Percentiles rank a stretch among this genome's conserved stretches.
Conservation (phyloP, 202 grass and related monocot species). For the Carex sylvatica region DNA sequence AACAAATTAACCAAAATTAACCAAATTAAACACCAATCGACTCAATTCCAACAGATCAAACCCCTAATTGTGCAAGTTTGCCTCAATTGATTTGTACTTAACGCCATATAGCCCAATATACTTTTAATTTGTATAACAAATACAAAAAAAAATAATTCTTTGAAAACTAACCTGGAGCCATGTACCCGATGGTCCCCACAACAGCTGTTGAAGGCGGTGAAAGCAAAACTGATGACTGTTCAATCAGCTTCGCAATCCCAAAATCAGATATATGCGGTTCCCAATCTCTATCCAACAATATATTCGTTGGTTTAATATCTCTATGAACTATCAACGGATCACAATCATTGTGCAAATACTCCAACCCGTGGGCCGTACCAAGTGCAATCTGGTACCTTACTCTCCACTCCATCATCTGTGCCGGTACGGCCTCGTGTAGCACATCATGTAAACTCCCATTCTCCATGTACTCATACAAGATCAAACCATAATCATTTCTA, state of each 20-base stretch:
- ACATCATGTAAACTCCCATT: slow-evolving; percentile 75
- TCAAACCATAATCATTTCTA: slow-evolving; percentile 63
- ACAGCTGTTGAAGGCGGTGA: slow-evolving; percentile 51
- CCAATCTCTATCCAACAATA: slow-evolving; percentile 64
- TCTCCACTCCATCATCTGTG: slow-evolving; percentile 55
- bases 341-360: slow-evolving; percentile 73
- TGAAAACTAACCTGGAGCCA: slow-evolving; percentile 64
- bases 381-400: slow-evolving; percentile 50
- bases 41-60: background rate
- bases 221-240: slow-evolving; percentile 35
- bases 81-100: background rate
- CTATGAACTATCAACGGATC: slow-evolving; percentile 54
- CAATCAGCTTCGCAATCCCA: slow-evolving; percentile 73
- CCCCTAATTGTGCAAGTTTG: background rate
- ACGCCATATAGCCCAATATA: background rate
- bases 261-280: slow-evolving; percentile 85
- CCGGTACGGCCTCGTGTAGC: slow-evolving; percentile 43
- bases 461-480: slow-evolving; percentile 81
- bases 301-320: slow-evolving; percentile 85
- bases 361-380: slow-evolving; percentile 59
- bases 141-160: background rate
- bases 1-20: background rate
- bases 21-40: background rate
- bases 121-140: background rate
- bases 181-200: slow-evolving; percentile 65